These are phyloP conservation scores for Trichoderma atroviride DNA, from an alignment of 2,329 filamentous ascomycete species.

Conservation along the genomic window DNA sequence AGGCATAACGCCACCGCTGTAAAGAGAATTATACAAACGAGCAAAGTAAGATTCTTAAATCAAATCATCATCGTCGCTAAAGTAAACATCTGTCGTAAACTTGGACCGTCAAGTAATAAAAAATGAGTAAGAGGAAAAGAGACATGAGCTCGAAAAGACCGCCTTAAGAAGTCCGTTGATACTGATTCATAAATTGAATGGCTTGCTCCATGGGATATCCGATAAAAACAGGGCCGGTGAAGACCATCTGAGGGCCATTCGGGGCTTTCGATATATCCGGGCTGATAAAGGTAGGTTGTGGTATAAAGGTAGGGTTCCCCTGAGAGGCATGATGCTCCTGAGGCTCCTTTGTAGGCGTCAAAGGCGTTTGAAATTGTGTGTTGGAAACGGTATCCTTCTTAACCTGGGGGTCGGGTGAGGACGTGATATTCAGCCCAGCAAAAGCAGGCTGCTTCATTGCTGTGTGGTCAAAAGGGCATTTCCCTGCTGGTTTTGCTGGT, in stretches of 20 bases:
- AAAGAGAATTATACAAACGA: not conserved
- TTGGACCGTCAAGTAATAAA: not conserved
- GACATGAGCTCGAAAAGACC: slow-evolving; percentile 5
- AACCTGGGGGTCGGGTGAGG: slow-evolving; percentile 27
- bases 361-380: slow-evolving; percentile 29
- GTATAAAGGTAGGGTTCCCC: slow-evolving; percentile 25
- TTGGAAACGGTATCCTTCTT: slow-evolving; percentile 25
- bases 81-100: slow-evolving; percentile 22
- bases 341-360: slow-evolving; percentile 32
- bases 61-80: not conserved
- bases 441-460: slow-evolving; percentile 44
- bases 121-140: slow-evolving; percentile 27
- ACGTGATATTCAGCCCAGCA: slow-evolving; percentile 32
- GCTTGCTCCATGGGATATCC: slow-evolving; percentile 86
- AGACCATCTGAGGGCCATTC: slow-evolving; percentile 70
- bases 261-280: slow-evolving; percentile 41
- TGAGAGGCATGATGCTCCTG: slow-evolving; percentile 30
- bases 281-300: slow-evolving; percentile 58
- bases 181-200: slow-evolving; percentile 71
- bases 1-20: slow-evolving; percentile 39
- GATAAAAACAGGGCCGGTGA: slow-evolving; percentile 92
- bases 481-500: slow-evolving; percentile 43
- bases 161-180: slow-evolving; percentile 40
- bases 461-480: slow-evolving; percentile 63
- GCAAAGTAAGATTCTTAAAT: not conserved